These are phyloP conservation scores for Macrotyloma uniflorum DNA, from an alignment of 306 rosid genomes.

Conservation along the genomic window DNA sequence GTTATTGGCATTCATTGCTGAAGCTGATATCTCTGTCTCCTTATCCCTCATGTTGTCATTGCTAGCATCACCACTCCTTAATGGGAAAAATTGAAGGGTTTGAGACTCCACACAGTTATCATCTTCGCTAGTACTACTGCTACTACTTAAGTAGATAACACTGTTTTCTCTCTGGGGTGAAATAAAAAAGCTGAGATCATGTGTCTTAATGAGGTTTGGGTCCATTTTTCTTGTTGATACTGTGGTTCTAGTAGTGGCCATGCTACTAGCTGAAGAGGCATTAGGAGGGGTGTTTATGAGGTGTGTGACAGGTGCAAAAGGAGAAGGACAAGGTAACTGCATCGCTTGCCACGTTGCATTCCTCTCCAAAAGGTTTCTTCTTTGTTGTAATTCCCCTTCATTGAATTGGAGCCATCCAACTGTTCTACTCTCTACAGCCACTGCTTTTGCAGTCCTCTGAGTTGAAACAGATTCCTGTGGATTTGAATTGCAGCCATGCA, in stretches of 20 bases:
- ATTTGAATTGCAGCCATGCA: constrained; percentile 17
- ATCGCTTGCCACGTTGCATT: constrained; percentile 88
- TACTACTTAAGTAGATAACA: constrained; percentile 31
- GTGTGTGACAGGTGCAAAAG: constrained; percentile 17
- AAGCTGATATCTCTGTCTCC: constrained; percentile 49
- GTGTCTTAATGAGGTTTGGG: constrained; percentile 54
- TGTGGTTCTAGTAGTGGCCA: constrained; percentile 30
- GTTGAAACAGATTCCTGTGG: constrained; percentile 75
- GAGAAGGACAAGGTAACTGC: constrained; percentile 57
- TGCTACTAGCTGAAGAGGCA: neutral
- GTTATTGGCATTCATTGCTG: constrained; percentile 48
- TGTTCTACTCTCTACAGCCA: constrained; percentile 51
- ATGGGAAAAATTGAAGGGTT: constrained; percentile 89
- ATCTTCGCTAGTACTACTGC: constrained; percentile 11
- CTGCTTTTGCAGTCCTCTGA: constrained; percentile 35
- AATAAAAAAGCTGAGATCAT: constrained; percentile 57
- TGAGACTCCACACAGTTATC: constrained; percentile 46
- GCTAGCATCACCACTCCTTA: constrained; percentile 49
- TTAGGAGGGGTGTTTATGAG: constrained; percentile 47
- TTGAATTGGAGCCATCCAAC: constrained; percentile 77
- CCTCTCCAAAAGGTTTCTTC: constrained; percentile 67
- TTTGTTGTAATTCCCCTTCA: constrained; percentile 63
- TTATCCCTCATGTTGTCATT: constrained; percentile 40
- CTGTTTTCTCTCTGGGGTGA: constrained; percentile 43
- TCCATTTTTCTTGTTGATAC: constrained; percentile 41